Evolutionary conservation across 306 rosid genomes (phyloP).

Genomic region (Ormosia emarginata): DNA sequence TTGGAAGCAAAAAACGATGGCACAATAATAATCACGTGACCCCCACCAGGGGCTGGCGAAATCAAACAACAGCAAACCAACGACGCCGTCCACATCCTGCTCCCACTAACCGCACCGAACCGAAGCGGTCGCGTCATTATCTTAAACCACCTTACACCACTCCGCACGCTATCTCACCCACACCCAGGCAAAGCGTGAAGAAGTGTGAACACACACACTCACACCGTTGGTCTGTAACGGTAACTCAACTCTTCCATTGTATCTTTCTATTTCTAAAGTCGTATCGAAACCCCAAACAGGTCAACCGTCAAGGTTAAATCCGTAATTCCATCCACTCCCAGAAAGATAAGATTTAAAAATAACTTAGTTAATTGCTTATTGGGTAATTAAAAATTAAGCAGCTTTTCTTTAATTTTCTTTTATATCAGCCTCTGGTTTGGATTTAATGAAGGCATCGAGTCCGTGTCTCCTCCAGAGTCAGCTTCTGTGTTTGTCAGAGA

Average conservation of each 20-base stretch:
- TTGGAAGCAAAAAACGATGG: too few species aligned
- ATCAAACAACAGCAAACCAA: too few species aligned
- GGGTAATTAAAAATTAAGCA: constrained; percentile 11
- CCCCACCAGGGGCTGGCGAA: neutral
- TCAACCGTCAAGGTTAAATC: constrained; percentile 41
- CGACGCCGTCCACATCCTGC: neutral
- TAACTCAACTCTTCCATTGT: neutral
- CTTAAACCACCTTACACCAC: neutral
- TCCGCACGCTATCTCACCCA: constrained; percentile 17
- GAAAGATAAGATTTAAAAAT: too few species aligned
- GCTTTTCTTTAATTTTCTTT: neutral
- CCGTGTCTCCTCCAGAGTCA: constrained; percentile 39
- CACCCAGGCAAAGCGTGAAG: neutral
- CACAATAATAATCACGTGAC: neutral
- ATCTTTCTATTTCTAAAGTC: neutral
- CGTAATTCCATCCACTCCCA: neutral
- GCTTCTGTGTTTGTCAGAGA: constrained; percentile 7
- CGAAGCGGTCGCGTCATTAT: neutral
- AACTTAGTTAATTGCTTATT: neutral
- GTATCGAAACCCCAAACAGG: neutral
- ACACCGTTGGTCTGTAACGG: constrained; percentile 22
- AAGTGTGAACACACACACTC: neutral
- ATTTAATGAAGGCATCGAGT: constrained; percentile 52
- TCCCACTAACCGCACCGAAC: neutral
- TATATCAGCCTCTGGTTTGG: constrained; percentile 28